Evolutionary conservation across 75 land plant species (phyloP).

Genomic region (Chamaecyparis obtusa): DNA sequence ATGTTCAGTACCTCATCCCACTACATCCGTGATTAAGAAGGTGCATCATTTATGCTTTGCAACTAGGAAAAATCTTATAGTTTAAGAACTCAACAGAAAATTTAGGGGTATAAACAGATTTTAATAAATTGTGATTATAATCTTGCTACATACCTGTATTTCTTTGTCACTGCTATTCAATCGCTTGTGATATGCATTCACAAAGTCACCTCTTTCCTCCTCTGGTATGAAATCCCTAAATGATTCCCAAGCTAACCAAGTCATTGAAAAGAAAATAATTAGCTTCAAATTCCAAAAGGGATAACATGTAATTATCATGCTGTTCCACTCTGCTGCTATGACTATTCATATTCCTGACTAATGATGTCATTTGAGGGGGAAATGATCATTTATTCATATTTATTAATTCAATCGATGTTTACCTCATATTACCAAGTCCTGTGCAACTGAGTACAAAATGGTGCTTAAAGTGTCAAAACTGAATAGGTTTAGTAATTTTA

Average conservation of each 20-base stretch:
- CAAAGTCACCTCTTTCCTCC: conserved; percentile 66
- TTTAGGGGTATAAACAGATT: neutral
- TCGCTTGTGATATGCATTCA: conserved; percentile 82
- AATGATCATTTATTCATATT: neutral
- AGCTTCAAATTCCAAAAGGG: neutral
- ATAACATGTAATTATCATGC: neutral
- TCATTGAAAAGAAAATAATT: conserved; percentile 3
- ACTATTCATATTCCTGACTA: neutral
- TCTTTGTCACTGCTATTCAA: conserved; percentile 61
- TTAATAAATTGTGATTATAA: neutral
- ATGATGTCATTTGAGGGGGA: neutral
- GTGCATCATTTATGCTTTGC: neutral
- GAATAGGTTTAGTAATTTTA: neutral
- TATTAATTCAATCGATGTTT: neutral
- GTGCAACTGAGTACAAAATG: neutral
- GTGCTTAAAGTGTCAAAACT: neutral
- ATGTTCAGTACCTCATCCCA: neutral
- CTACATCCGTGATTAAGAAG: neutral
- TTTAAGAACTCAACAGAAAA: neutral
- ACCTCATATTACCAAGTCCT: neutral
- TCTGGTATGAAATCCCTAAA: conserved; percentile 93
- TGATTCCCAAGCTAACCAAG: conserved; percentile 82
- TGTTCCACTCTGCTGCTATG: neutral
- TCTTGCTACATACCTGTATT: conserved; percentile 54
- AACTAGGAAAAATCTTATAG: neutral